Percentiles rank a stretch among this genome's conserved stretches.
phyloP scores from a whole-genome alignment of 2,329 filamentous ascomycete genomes.

The Trichoderma oligosporum region DNA sequence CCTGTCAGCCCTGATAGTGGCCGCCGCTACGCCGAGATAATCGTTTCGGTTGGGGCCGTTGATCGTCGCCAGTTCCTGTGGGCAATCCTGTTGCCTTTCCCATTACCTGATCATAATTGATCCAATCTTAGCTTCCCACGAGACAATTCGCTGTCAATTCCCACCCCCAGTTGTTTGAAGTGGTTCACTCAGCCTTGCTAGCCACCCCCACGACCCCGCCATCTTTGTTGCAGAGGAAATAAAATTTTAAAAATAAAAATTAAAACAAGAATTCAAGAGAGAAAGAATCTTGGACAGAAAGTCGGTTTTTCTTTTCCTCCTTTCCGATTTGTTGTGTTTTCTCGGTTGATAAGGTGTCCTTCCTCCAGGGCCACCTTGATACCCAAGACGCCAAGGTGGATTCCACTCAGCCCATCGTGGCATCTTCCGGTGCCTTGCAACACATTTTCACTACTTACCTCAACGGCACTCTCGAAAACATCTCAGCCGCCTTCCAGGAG shows the following conservation, averaged over 20 bases:
- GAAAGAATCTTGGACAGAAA: neutral
- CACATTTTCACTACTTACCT: slow-evolving; percentile 57
- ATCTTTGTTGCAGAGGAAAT: slow-evolving; percentile 2
- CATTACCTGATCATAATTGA: neutral
- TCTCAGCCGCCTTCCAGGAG: slow-evolving; percentile 46
- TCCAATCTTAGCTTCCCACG: slow-evolving; percentile 5
- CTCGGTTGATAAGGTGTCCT: slow-evolving; percentile 32
- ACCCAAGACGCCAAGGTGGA: slow-evolving; percentile 54
- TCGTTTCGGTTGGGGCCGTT: slow-evolving; percentile 7
- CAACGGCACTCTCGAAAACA: slow-evolving; percentile 47
- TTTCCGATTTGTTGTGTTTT: neutral
- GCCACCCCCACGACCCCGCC: slow-evolving; percentile 17
- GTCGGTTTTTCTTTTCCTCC: neutral
- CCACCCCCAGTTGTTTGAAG: neutral
- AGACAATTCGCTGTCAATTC: neutral
- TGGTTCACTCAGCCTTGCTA: slow-evolving; percentile 17
- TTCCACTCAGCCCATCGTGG: slow-evolving; percentile 55
- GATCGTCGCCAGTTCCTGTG: slow-evolving; percentile 15
- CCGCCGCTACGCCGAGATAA: no score
- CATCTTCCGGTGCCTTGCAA: slow-evolving; percentile 61
- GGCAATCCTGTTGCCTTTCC: neutral
- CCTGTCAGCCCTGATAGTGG: no score
- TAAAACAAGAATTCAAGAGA: neutral
- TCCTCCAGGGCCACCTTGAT: slow-evolving; percentile 34
- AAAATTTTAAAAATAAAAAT: neutral